Percentiles rank a stretch among this genome's conserved stretches.
Conservation (phyloP, 2,329 filamentous ascomycete genomes). For the Tolypocladium paradoxum region DNA sequence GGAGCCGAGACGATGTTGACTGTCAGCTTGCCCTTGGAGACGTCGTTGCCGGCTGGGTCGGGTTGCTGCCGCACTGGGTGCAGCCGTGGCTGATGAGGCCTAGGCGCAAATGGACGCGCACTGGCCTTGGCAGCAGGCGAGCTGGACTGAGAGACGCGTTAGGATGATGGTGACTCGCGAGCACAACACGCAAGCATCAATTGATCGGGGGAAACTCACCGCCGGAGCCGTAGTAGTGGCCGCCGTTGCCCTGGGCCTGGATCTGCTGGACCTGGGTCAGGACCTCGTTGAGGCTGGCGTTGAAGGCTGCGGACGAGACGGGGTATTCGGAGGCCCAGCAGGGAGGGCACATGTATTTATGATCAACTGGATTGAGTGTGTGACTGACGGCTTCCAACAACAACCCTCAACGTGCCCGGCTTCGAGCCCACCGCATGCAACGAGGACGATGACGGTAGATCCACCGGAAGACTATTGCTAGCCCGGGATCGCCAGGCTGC, state of each 20-base stretch:
- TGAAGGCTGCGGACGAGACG: no score
- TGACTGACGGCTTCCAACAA: no score
- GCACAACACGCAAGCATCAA: background rate
- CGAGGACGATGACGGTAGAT: no score
- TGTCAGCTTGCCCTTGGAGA: slow-evolving; percentile 8
- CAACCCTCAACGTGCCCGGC: no score
- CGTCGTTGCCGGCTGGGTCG: slow-evolving; percentile 9
- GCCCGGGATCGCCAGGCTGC: no score
- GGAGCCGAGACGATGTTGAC: slow-evolving; percentile 8
- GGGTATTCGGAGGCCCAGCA: no score
- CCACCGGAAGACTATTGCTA: no score
- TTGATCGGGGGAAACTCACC: background rate
- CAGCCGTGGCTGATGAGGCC: slow-evolving; percentile 8
- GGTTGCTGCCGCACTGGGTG: slow-evolving; percentile 8
- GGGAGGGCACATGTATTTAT: no score
- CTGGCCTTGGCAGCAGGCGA: slow-evolving; percentile 8
- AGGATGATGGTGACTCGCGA: background rate
- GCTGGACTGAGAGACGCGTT: slow-evolving; percentile 3
- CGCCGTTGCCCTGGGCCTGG: background rate
- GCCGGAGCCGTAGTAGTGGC: slow-evolving; percentile 2
- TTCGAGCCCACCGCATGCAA: no score
- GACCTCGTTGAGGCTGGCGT: slow-evolving; percentile 5
- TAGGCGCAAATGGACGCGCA: slow-evolving; percentile 8
- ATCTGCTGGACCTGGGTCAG: slow-evolving; percentile 6
- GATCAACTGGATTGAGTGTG: no score